Evolutionary conservation across 73 alveolate species (phyloP).

Genomic region (Effrenium voratum): DNA sequence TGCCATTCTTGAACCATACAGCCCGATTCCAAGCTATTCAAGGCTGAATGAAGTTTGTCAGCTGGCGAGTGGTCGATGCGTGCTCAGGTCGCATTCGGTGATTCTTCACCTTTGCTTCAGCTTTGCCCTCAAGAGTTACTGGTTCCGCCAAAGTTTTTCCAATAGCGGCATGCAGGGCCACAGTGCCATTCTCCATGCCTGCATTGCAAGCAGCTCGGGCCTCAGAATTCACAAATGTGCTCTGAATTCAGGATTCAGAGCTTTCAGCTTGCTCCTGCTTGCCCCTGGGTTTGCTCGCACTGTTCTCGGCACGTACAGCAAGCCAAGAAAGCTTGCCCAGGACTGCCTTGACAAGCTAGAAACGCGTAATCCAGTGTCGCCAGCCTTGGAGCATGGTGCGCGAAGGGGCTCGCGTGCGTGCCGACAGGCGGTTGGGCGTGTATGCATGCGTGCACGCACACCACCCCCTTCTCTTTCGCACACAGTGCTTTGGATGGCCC

Average conservation of each 20-base stretch:
- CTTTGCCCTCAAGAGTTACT: neutral
- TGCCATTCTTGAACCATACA: too few relatives aligned
- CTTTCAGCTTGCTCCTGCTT: neutral
- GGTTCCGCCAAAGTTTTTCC: neutral
- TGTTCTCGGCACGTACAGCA: neutral
- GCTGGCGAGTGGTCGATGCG: too few relatives aligned
- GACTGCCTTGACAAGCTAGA: too few relatives aligned
- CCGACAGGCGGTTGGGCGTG: neutral
- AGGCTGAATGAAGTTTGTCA: too few relatives aligned
- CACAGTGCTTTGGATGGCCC: neutral
- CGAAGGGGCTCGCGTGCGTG: too few relatives aligned
- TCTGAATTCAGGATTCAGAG: neutral
- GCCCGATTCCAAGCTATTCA: too few relatives aligned
- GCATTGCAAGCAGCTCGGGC: constrained; percentile 31
- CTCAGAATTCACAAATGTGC: neutral
- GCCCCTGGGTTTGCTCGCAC: neutral
- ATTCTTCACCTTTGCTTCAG: neutral
- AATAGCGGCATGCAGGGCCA: neutral
- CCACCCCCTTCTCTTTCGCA: neutral
- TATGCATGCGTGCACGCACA: too few relatives aligned
- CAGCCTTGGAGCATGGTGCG: too few relatives aligned
- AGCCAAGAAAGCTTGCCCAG: too few relatives aligned
- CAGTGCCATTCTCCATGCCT: constrained; percentile 37
- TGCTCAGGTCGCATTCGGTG: neutral
- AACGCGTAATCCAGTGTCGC: too few relatives aligned